Conservation (phyloP, 2,329 filamentous ascomycete genomes). For the Colletotrichum trifolii region DNA sequence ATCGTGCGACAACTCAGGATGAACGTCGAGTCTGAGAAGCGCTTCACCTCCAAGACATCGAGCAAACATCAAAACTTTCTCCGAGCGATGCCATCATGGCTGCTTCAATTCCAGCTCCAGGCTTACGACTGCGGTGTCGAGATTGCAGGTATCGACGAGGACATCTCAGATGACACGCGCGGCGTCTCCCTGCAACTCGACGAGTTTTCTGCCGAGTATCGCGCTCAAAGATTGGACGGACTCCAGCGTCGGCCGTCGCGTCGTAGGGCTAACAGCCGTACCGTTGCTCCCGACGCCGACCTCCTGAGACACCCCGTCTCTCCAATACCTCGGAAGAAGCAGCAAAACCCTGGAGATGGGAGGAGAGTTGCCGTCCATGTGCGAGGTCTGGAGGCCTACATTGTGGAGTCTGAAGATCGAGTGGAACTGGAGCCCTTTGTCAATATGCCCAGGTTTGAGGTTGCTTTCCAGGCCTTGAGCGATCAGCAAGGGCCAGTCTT, state of each 20-base stretch:
- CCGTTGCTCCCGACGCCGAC: slow-evolving; percentile 77
- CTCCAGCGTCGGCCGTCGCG: slow-evolving; percentile 68
- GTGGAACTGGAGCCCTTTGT: slow-evolving; percentile 89
- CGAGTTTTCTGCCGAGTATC: slow-evolving; percentile 89
- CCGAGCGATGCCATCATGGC: slow-evolving; percentile 83
- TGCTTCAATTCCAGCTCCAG: slow-evolving; percentile 85
- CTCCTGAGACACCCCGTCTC: slow-evolving; percentile 61
- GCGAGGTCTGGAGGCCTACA: slow-evolving; percentile 87
- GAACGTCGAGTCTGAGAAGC: slow-evolving; percentile 73
- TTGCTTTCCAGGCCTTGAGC: slow-evolving; percentile 85
- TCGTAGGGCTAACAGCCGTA: slow-evolving; percentile 79
- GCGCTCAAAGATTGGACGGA: slow-evolving; percentile 79
- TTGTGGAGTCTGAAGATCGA: slow-evolving; percentile 87
- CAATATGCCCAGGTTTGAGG: slow-evolving; percentile 85
- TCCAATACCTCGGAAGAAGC: slow-evolving; percentile 61
- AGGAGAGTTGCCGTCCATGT: slow-evolving; percentile 83
- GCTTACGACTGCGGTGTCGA: slow-evolving; percentile 91
- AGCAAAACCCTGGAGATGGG: slow-evolving; percentile 75
- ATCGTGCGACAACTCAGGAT: slow-evolving; percentile 86
- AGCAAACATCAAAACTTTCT: slow-evolving; percentile 72
- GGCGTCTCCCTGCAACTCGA: slow-evolving; percentile 89
- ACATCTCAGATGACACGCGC: slow-evolving; percentile 83
- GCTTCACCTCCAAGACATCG: slow-evolving; percentile 57
- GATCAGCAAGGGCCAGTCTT: slow-evolving; percentile 90
- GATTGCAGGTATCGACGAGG: slow-evolving; percentile 86